Conservation (phyloP, 805 yeast species). For the Kazachstania bromeliacearum region DNA sequence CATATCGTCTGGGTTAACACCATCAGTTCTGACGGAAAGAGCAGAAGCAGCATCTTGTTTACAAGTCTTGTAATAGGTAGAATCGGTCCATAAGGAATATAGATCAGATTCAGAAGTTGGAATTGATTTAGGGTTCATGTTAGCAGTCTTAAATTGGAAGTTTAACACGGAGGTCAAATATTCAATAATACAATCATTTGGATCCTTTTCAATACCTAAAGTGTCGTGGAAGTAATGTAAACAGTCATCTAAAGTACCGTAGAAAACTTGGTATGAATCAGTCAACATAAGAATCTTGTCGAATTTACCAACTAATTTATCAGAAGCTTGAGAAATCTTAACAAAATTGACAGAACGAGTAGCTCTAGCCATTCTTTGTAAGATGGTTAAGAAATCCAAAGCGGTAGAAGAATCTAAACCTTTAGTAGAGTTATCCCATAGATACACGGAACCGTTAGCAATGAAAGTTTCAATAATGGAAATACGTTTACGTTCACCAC, state of each 20-base stretch:
- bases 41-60: slow-evolving; percentile 20
- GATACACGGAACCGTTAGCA: slow-evolving; percentile 37
- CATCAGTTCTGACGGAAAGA: slow-evolving; percentile 25
- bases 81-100: slow-evolving; percentile 30
- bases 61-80: slow-evolving; percentile 19
- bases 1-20: slow-evolving; percentile 24
- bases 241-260: slow-evolving; percentile 36
- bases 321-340: slow-evolving; percentile 42
- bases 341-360: slow-evolving; percentile 36
- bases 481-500: slow-evolving; percentile 60
- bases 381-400: slow-evolving; percentile 36
- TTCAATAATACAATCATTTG: slow-evolving; percentile 56
- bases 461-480: slow-evolving; percentile 51
- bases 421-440: slow-evolving; percentile 47
- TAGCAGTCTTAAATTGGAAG: slow-evolving; percentile 11
- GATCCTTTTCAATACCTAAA: slow-evolving; percentile 43
- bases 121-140: slow-evolving; percentile 1
- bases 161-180: slow-evolving; percentile 51
- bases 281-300: slow-evolving; percentile 40
- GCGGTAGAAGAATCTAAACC: slow-evolving; percentile 45
- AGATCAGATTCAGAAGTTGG: slow-evolving; percentile 37
- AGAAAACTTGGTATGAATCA: slow-evolving; percentile 40
- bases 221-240: slow-evolving; percentile 37
- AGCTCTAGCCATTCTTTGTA: slow-evolving; percentile 34
- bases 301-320: slow-evolving; percentile 38